Percentiles rank a stretch among this genome's conserved stretches.
Evolutionary conservation across 2,329 filamentous ascomycete genomes (phyloP).

Genomic region (Fusarium veterinarium): DNA sequence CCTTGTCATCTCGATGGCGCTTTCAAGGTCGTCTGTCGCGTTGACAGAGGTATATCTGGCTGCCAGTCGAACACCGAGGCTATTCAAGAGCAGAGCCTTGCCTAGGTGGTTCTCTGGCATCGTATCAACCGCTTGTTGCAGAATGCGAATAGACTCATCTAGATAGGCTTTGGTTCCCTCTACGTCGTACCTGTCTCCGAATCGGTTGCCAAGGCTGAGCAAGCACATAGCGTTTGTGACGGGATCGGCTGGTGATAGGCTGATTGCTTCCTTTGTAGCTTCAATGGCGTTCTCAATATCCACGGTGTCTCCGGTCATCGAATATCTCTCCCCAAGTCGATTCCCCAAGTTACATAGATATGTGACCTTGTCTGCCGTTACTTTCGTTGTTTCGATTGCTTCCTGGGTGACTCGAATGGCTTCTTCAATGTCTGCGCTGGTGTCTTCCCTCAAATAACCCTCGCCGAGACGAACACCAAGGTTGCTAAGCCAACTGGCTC

Average conservation of each 20-base stretch:
- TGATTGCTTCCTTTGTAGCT: not conserved
- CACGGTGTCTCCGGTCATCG: not conserved
- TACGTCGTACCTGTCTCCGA: not conserved
- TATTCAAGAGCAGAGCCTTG: not conserved
- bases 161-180: not conserved
- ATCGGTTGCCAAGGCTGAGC: not conserved
- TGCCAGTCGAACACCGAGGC: not conserved
- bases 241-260: not conserved
- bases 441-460: not conserved
- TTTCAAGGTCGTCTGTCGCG: not conserved
- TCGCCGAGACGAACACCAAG: not conserved
- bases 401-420: not conserved
- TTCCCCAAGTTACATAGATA: not conserved
- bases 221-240: not conserved
- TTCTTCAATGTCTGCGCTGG: not conserved
- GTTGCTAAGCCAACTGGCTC: not conserved
- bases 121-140: not conserved
- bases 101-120: not conserved
- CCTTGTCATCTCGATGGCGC: not conserved
- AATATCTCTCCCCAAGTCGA: not conserved
- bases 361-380: not conserved
- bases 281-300: not conserved
- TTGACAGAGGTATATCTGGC: not conserved
- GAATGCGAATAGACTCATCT: not conserved
- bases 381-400: not conserved